Evolutionary conservation across 1,284 basidiomycete genomes (phyloP).

Genomic region (Baeospora myosura): DNA sequence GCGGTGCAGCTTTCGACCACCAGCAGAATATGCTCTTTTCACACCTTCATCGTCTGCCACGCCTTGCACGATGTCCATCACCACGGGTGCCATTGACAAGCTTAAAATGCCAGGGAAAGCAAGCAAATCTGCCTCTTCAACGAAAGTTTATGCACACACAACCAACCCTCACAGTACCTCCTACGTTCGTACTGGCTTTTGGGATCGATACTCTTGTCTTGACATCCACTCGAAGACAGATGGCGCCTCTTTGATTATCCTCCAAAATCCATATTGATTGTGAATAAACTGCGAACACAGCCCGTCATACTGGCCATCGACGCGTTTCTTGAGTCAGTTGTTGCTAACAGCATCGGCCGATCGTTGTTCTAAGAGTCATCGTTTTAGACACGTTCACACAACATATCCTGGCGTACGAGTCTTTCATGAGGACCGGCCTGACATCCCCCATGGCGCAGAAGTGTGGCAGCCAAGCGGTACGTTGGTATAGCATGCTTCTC

Average conservation of each 20-base stretch:
- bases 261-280: constrained; percentile 54
- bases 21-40: too few species aligned
- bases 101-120: too few species aligned
- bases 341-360: too few species aligned
- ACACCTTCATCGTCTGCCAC: too few species aligned
- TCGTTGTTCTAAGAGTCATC: constrained; percentile 1
- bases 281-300: constrained; percentile 70
- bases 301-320: constrained; percentile 69
- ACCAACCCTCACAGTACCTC: too few species aligned
- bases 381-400: constrained; percentile 49
- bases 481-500: constrained; percentile 2
- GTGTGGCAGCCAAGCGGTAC: constrained; percentile 55
- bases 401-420: constrained; percentile 68
- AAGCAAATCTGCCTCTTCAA: too few species aligned
- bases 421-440: constrained; percentile 66
- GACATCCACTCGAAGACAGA: constrained; percentile 30
- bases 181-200: too few species aligned
- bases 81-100: too few species aligned
- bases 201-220: too few species aligned
- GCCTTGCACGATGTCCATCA: too few species aligned
- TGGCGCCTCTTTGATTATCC: constrained; percentile 23
- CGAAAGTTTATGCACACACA: too few species aligned
- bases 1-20: too few species aligned
- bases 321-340: constrained; percentile 59
- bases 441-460: constrained; percentile 59